Base-by-base conservation (phyloP, 2,329 filamentous ascomycete species). In the Talaromyces rugulosus region DNA sequence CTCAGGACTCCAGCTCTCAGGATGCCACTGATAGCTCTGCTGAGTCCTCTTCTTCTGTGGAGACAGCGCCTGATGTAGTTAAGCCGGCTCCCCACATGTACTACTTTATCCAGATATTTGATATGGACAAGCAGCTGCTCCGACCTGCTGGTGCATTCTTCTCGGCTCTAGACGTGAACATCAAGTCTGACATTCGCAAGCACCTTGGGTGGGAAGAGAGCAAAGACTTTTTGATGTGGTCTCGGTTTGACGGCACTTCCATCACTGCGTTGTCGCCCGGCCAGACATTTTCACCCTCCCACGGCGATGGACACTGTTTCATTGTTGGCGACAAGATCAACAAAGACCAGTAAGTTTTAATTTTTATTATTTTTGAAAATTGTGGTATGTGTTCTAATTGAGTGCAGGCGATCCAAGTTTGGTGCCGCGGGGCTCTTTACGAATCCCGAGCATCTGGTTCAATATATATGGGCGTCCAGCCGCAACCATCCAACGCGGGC, bases 71-170 rank as follows among this genome's bases (percentile, higher is more conserved):
- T 2, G 67, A 69, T 33, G 62, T 69, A 3, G 57, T 64, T 0
- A 57, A 71, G 14, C 73, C 73, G 4, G 69, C 74, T 28, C 71
- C 71, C 5, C 76, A 79, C 60, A 69, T 76, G 14, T 81, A 80
- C 60, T 80, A 79, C 63, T 80, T 81, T 64, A 71, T 85, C 52
- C 82, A 85, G 62, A 66, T 81, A 5, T 84, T 82, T 65, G 81
- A 85, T 62, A 75, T 80, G 14, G 79, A 83, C 30, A 74, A 73
- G 9, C 80, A 82, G 64, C 72, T 67, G 0, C 68, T 82, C 16
- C 70, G 68, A 7, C 76, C 75, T 2, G 68, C 77, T 12, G 76
- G 76, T 31, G 76, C 74, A 14, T 79, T 79, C 67, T 76, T 80
- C 58, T 78, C 75, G 6, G 74, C 73, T 56, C 69, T 71, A 9